Evolutionary conservation across 805 yeast species (phyloP), one percentile per base, ranked within the genome.

Genomic region (Candida michaelii): DNA sequence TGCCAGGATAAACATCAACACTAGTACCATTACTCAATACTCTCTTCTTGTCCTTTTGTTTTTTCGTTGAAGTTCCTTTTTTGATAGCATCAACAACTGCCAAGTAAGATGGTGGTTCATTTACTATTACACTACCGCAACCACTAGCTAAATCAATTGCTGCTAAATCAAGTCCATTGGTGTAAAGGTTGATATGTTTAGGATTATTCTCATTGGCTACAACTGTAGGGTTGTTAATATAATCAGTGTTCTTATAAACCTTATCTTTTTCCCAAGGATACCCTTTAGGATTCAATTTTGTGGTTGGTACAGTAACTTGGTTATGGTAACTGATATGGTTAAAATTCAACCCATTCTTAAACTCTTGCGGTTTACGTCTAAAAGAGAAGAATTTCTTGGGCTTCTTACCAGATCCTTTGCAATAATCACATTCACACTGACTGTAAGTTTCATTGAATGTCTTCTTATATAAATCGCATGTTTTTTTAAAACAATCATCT

Each of bases 401-500:
- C 8, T 21, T 17, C 16, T 30, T 15, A 5, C 12, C n/a, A 16
- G 12, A 17, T 8, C 4, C 8, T 5, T 18, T 16, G 23, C 43
- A 40, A 14, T 34, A 33, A 8, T 17, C 7, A 27, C 43, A 40
- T 2, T 4, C 6, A 15, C 43, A 40, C 10, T 23, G 19, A 10
- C 34, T 19, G 14, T 40, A 40, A 14, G 14, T 12, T 33, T 33
- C 34, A 12, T 17, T 27, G 15, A 14, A 40, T 6, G 3, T 19
- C 16, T 12, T 6, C 9, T 23, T 27, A 21, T 27, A 40, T 8
- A 23, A 16, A 12, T 34, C 24, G n/a, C 37, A 24, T 2, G 65
- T 57, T 6, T 18, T 19, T 30, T 48, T 49, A 31, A 52, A 60
- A 5, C 48, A 30, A 8, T 40, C 27, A 34, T 43, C 51, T 9